Percentiles rank a stretch among this genome's conserved stretches.
phyloP scores from a whole-genome alignment of 2,329 filamentous ascomycete genomes.

The Dactylellina cionopaga region DNA sequence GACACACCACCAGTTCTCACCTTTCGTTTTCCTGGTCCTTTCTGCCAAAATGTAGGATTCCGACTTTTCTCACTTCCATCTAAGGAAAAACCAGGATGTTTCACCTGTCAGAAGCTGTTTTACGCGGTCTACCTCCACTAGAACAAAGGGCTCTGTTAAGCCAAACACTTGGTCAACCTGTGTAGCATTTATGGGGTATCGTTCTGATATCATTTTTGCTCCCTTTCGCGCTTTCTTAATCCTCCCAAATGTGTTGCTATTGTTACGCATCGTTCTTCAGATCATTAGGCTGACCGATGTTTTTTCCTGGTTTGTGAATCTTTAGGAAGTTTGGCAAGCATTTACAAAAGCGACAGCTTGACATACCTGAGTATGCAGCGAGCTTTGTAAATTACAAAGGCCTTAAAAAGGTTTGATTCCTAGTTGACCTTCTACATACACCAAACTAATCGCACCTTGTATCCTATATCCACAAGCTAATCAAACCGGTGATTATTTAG shows the following conservation, averaged over 20 bases:
- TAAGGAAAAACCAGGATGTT: slow-evolving; percentile 12
- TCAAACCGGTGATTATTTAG: slow-evolving; percentile 7
- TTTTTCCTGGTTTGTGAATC: slow-evolving; percentile 5
- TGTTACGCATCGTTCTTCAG: background rate
- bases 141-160: slow-evolving; percentile 19
- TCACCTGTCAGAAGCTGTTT: slow-evolving; percentile 19
- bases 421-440: background rate
- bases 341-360: slow-evolving; percentile 98
- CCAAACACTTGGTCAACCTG: slow-evolving; percentile 1
- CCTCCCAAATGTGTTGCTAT: slow-evolving; percentile 27
- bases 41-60: slow-evolving; percentile 51
- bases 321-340: slow-evolving; percentile 99
- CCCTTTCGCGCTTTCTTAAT: background rate
- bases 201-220: slow-evolving; percentile 14
- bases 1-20: slow-evolving; percentile 36
- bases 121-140: slow-evolving; percentile 12
- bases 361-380: slow-evolving; percentile 98
- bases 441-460: background rate
- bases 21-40: slow-evolving; percentile 21
- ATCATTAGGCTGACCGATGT: slow-evolving; percentile 18
- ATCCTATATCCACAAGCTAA: slow-evolving; percentile 10
- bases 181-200: slow-evolving; percentile 47
- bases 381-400: slow-evolving; percentile 99
- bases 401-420: slow-evolving; percentile 82
- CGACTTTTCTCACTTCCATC: slow-evolving; percentile 9